Evolutionary conservation across 768 basidiomycete species (phyloP), one percentile per base, ranked within the genome.

Genomic region (Russula dissimulans): DNA sequence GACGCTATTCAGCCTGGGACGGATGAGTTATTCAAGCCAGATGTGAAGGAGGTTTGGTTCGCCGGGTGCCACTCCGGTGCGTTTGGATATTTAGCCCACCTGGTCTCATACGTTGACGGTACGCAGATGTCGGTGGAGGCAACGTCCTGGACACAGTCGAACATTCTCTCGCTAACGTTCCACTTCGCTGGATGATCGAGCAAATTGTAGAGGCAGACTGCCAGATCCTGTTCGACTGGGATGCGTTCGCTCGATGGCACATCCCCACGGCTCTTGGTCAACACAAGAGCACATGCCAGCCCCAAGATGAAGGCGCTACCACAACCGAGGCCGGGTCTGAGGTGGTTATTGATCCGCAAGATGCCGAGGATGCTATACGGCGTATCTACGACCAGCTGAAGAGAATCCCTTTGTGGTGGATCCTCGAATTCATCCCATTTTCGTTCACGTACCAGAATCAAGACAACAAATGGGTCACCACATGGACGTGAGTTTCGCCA

Each of bases 401-500:
- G 68, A 49, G 51, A 8, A 69, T 70, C 15, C 71, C 69, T 18
- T 5, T 74, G 1, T 91, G 89, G 89, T 86, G 85, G 87, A 38
- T 87, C n/a, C 71, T 89, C 39, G 89, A 91, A 71, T 71, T 88
- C 31, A 32, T 89, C 0, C 87, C 85, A 15, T 67, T 78, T 56
- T 69, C 66, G 42, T 80, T 77, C 65, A 69, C 73, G 18, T 85
- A 78, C 77, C 87, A 89, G 68, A 82, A 87, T 59, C 64, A 60
- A 0, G 52, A 77, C 1, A 81, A 82, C 2, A 67, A 65, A 15
- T 88, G 85, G 86, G 79, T 81, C 61, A 73, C 60, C 8, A 72
- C 71, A 46, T 81, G 77, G 71, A 75, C 75, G 88, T 89, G 64
- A 57, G 85, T 72, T 22, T 22, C 12, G 17, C 26, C 50, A 9